Percentiles rank a stretch among this genome's conserved stretches.
phyloP scores from a whole-genome alignment of 495 filamentous ascomycete species.

The Glonium stellatum region DNA sequence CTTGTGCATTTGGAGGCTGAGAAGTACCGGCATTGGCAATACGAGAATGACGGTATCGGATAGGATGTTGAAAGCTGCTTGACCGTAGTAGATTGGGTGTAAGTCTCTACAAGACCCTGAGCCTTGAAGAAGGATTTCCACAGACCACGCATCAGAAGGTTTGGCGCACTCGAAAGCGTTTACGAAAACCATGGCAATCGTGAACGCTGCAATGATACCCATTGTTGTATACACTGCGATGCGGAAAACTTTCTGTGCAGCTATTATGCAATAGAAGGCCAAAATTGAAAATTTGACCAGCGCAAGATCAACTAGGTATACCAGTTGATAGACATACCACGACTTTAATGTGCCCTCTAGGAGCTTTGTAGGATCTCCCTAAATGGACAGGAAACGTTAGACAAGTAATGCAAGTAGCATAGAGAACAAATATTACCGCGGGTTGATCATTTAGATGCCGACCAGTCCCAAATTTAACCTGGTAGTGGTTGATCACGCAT shows the following conservation, averaged over 20 bases:
- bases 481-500: slow-evolving; percentile 23
- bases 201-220: slow-evolving; percentile 31
- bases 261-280: slow-evolving; percentile 42
- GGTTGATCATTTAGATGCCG: neutral
- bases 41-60: slow-evolving; percentile 21
- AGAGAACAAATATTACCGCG: neutral
- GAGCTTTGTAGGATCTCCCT: neutral
- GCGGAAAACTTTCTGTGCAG: slow-evolving; percentile 11
- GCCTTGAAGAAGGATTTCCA: slow-evolving; percentile 24
- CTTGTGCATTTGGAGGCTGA: slow-evolving; percentile 14
- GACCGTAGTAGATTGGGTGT: slow-evolving; percentile 11
- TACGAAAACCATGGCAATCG: slow-evolving; percentile 35
- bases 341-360: slow-evolving; percentile 7
- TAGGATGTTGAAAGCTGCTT: slow-evolving; percentile 25
- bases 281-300: slow-evolving; percentile 45
- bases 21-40: slow-evolving; percentile 20
- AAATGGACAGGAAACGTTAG: too few relatives aligned
- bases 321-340: slow-evolving; percentile 30
- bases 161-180: slow-evolving; percentile 34
- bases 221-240: slow-evolving; percentile 32
- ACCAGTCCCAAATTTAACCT: slow-evolving; percentile 17
- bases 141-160: slow-evolving; percentile 36
- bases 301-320: slow-evolving; percentile 38
- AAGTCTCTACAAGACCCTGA: slow-evolving; percentile 21
- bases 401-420: too few relatives aligned